Conservation (phyloP, 2,329 filamentous ascomycete species). For the Aspergillus sojae region DNA sequence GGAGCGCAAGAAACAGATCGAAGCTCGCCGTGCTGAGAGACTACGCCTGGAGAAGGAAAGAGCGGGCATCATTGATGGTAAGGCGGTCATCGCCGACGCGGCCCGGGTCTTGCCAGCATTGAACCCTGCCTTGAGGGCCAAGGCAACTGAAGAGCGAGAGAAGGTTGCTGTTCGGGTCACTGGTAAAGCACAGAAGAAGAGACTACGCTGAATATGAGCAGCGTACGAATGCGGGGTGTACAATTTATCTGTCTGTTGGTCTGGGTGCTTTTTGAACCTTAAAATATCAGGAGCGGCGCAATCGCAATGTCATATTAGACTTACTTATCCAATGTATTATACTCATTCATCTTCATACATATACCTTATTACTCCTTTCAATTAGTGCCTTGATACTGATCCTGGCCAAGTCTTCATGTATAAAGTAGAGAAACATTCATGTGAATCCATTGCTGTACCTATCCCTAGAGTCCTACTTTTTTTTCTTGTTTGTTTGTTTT, state of each 20-base stretch:
- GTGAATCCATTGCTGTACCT: background rate
- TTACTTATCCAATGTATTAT: conserved; percentile 32
- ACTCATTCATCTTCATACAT: conserved; percentile 13
- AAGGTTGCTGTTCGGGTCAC: conserved; percentile 23
- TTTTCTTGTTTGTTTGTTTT: background rate
- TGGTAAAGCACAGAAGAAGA: conserved; percentile 21
- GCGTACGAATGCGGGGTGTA: conserved; percentile 3
- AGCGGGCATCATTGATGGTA: conserved; percentile 57
- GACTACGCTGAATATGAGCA: conserved; percentile 16
- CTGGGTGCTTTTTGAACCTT: conserved; percentile 23
- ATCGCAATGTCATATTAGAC: conserved; percentile 28
- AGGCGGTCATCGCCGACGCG: conserved; percentile 42
- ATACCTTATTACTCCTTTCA: background rate
- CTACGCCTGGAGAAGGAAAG: conserved; percentile 61
- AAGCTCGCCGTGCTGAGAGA: conserved; percentile 58
- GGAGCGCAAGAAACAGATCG: conserved; percentile 67
- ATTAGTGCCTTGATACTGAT: background rate
- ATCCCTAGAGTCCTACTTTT: background rate
- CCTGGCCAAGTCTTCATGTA: background rate
- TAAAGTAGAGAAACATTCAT: background rate
- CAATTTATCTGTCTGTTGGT: conserved; percentile 7
- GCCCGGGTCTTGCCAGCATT: conserved; percentile 34
- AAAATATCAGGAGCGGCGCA: conserved; percentile 40
- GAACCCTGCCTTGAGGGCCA: conserved; percentile 32
- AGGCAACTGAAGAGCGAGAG: conserved; percentile 23